Conservation (phyloP, 192 early-diverging fungal species). For the Coemansia sp. region DNA sequence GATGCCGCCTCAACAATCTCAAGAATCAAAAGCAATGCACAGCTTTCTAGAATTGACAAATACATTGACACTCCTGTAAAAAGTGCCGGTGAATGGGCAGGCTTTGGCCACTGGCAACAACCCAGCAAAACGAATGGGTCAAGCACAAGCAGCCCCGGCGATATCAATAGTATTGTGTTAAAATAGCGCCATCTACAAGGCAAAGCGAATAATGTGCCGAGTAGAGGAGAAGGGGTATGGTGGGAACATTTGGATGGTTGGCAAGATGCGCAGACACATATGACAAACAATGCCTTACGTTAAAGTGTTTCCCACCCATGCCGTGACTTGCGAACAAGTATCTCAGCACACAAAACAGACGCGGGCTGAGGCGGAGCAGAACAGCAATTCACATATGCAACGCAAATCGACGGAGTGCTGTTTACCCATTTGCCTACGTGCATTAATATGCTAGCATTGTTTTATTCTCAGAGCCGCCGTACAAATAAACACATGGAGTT, state of each 20-base stretch:
- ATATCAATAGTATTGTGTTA: conserved; percentile 7
- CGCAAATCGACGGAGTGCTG: neutral
- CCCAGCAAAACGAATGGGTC: neutral
- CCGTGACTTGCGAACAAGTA: neutral
- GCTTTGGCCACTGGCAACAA: neutral
- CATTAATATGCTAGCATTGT: conserved; percentile 3
- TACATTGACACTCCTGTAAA: no score
- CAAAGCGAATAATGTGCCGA: neutral
- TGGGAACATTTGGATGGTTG: neutral
- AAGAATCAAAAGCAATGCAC: no score
- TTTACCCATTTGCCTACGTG: conserved; percentile 3
- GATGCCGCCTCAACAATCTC: no score
- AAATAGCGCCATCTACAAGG: neutral
- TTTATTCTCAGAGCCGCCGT: conserved; percentile 1
- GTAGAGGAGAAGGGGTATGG: neutral
- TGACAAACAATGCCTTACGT: neutral
- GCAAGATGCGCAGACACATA: neutral
- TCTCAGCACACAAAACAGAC: neutral
- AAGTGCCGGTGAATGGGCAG: no score
- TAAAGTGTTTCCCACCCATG: neutral
- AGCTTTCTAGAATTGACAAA: no score
- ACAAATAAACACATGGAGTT: neutral
- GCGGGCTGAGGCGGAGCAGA: neutral
- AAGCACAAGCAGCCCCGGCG: neutral
- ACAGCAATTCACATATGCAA: neutral